Base-by-base conservation (phyloP, 805 yeast species). In the Yarrowia sp. region DNA sequence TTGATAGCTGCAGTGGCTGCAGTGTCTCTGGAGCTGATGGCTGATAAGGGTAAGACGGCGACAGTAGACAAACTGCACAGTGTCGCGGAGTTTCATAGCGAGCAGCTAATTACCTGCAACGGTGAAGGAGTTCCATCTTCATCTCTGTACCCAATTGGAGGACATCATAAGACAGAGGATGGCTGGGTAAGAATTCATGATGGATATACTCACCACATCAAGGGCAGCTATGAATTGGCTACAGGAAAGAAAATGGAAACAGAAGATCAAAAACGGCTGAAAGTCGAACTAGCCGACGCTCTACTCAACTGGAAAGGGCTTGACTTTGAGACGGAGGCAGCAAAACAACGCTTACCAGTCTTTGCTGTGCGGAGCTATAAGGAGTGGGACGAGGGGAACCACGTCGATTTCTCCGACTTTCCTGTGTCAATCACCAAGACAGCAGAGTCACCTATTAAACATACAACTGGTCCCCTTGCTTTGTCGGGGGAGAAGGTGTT, bases 161-260 rank as follows among this genome's bases (percentile, higher is more conserved):
- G 58, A 9, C 58, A 51, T 16, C 30, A 33, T 5, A 33, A 8
- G 58, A 51, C 58, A 1, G 16, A 14, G 5, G 58, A 51, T n/a
- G 58, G 58, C 2, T 51, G 58, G 58, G 41, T 51, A 9, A 16
- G 58, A 33, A 35, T 51, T 11, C 58, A 51, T 35, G 58, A 51
- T 14, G 58, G 58, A 9, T 51, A 51, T 28, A 51, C 58, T 10
- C 58, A 51, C 16, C 58, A 51, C 10, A 51, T 51, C 19, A 21
- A 22, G 21, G 58, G 58, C 19, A 51, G 58, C 17, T 51, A 51
- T 19, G 32, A 33, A 21, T 14, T 51, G 4, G 58, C 58, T 6
- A 17, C 21, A 3, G 58, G 41, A 1, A 4, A n/a, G 10, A 11
- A 22, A 5, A n/a, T 49, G 41, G 30, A 14, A 3, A 2, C 28